Percentiles rank a stretch among this genome's conserved stretches.
Evolutionary conservation across 1,139 yeast species (phyloP).

Genomic region (Candida frijolesensis): DNA sequence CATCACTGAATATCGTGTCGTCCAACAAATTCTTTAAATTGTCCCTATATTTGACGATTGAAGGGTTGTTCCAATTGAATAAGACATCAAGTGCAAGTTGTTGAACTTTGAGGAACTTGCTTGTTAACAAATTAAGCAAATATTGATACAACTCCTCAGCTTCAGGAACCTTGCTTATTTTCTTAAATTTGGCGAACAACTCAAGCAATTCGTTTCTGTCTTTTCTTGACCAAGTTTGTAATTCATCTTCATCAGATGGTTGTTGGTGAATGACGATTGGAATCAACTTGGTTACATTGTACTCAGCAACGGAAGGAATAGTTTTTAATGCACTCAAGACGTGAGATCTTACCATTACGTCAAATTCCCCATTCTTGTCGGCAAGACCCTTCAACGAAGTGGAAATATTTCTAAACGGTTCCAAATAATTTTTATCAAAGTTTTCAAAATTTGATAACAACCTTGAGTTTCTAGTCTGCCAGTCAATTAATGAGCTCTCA

Average conservation of each 20-base stretch:
- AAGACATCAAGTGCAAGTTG: conserved; percentile 71
- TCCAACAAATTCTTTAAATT: conserved; percentile 76
- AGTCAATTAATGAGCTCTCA: conserved; percentile 23
- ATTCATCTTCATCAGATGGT: conserved; percentile 28
- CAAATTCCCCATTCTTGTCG: conserved; percentile 19
- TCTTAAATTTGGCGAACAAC: conserved; percentile 65
- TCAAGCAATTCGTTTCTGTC: conserved; percentile 67
- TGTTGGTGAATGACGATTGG: conserved; percentile 46
- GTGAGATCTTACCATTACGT: conserved; percentile 23
- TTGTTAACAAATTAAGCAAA: conserved; percentile 60
- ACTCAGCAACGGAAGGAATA: conserved; percentile 70
- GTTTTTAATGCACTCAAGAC: conserved; percentile 14
- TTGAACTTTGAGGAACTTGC: conserved; percentile 66
- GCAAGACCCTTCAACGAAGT: conserved; percentile 31
- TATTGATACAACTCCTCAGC: conserved; percentile 56
- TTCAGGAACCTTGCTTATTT: conserved; percentile 55
- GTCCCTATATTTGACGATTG: conserved; percentile 68
- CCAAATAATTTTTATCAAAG: conserved; percentile 24
- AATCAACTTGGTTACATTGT: conserved; percentile 54
- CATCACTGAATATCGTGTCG: conserved; percentile 84
- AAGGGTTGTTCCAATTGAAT: conserved; percentile 63
- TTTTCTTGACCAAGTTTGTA: conserved; percentile 52
- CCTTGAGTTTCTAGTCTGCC: conserved; percentile 36
- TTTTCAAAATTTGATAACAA: conserved; percentile 28
- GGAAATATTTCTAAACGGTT: conserved; percentile 23